Base-by-base conservation (phyloP, 2,329 filamentous ascomycete genomes). In the Karstenula rhodostoma region DNA sequence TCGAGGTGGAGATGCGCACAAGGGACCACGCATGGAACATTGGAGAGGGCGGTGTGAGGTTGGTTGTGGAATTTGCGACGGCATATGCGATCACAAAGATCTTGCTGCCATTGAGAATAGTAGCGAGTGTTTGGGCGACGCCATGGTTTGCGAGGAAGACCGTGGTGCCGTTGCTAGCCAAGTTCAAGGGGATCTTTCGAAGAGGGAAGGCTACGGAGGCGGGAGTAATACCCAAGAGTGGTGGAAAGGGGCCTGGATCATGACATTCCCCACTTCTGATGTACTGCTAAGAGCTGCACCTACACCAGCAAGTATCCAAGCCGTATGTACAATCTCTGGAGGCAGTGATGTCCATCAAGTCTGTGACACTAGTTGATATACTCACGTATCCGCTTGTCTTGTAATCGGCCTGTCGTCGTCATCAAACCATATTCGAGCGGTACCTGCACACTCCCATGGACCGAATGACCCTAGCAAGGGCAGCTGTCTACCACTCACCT, bases 51-150 rank as follows among this genome's bases (percentile, higher is more conserved):
- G 85, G 86, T 0, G 82, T 85, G 37, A 83, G 83, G 61, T 62
- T 88, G 60, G 79, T 89, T 33, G 79, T 89, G 23, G 87, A 89
- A 78, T 87, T 98, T 65, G 95, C 92, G 25, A 90, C 95, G 22
- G 94, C 95, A 5, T 99, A 95, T 82, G 91, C 93, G 0, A 86
- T 97, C 64, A 96, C 93, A 0, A 99, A 99, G 80, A 88, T 88
- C 17, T 73, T 98, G 60, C 77, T 99, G 64, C 93, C 95, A 0
- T 71, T 91, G 13, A 85, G 95, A 67, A 86, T 99, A 62, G 81
- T 90, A 27, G 78, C 87, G 7, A 97, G 94, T 79, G 85, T 96
- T 4, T 96, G 91, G 92, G 90, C 86, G 15, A 97, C 95, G 49
- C 95, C 95, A 4, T 96, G 92, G 90, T 96, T 98, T 83, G 94